A percentile compares a stretch with the other conserved stretches of the same genome.
Conservation (phyloP, 2,329 filamentous ascomycete species). For the Aulographum hederae region DNA sequence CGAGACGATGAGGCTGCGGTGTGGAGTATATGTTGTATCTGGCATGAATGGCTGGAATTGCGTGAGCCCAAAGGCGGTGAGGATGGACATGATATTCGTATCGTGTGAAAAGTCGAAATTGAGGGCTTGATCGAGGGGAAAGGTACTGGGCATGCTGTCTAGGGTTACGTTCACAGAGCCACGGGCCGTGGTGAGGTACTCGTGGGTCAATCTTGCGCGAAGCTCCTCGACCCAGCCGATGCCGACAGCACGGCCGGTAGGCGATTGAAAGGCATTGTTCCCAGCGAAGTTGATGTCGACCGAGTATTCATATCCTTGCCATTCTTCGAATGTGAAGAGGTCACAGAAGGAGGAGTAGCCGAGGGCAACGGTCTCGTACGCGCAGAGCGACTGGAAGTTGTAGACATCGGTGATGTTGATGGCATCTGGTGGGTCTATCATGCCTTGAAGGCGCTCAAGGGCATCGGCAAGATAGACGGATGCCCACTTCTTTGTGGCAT, state of each 20-base stretch:
- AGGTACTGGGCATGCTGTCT: slow-evolving; percentile 47
- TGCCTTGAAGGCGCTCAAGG: slow-evolving; percentile 36
- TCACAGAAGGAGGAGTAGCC: slow-evolving; percentile 59
- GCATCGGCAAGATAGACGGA: slow-evolving; percentile 47
- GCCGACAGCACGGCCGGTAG: slow-evolving; percentile 51
- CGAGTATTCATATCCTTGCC: slow-evolving; percentile 53
- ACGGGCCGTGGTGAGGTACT: slow-evolving; percentile 26
- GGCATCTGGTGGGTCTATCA: slow-evolving; percentile 35
- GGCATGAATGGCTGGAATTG: slow-evolving; percentile 48
- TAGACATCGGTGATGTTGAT: slow-evolving; percentile 48
- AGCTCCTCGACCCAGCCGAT: slow-evolving; percentile 58
- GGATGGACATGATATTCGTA: slow-evolving; percentile 50
- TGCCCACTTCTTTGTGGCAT: slow-evolving; percentile 41
- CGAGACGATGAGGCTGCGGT: slow-evolving; percentile 43
- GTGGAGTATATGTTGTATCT: slow-evolving; percentile 32
- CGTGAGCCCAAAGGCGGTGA: slow-evolving; percentile 53
- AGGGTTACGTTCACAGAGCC: slow-evolving; percentile 45
- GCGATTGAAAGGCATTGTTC: slow-evolving; percentile 42
- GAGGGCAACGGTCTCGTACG: slow-evolving; percentile 61
- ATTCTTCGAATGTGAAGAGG: slow-evolving; percentile 59
- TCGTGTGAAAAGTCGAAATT: slow-evolving; percentile 70
- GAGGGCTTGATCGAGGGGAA: slow-evolving; percentile 53
- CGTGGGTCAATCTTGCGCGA: slow-evolving; percentile 50
- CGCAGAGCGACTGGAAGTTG: slow-evolving; percentile 53
- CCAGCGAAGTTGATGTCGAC: slow-evolving; percentile 49